phyloP scores from a whole-genome alignment of 2,329 filamentous ascomycete species.

The Sporothrix globosa region DNA sequence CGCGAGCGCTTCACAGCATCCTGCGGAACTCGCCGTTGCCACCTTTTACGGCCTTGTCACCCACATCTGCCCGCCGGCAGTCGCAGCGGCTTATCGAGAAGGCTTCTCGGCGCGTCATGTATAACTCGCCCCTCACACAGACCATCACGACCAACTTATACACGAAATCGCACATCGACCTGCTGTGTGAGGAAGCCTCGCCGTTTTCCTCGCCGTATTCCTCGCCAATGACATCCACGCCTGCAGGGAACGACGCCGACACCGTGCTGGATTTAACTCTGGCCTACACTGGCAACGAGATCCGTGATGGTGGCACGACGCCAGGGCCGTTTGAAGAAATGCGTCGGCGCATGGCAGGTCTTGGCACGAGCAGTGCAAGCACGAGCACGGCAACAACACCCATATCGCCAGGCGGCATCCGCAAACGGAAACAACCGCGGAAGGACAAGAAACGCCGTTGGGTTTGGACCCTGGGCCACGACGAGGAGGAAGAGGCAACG shows the following conservation, averaged over 20 bases:
- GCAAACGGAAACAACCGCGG: slow-evolving; percentile 59
- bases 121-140: slow-evolving; percentile 64
- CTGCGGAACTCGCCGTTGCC: slow-evolving; percentile 68
- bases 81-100: slow-evolving; percentile 60
- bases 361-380: slow-evolving; percentile 49
- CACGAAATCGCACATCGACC: slow-evolving; percentile 64
- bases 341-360: slow-evolving; percentile 58
- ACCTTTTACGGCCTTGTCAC: slow-evolving; percentile 54
- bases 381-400: slow-evolving; percentile 38
- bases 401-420: slow-evolving; percentile 46
- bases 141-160: slow-evolving; percentile 67
- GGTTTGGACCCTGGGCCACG: slow-evolving; percentile 67
- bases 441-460: slow-evolving; percentile 66
- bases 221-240: slow-evolving; percentile 42
- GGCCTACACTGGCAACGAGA: slow-evolving; percentile 58
- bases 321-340: slow-evolving; percentile 67
- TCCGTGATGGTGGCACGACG: slow-evolving; percentile 63
- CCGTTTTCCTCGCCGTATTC: slow-evolving; percentile 55
- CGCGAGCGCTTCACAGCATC: slow-evolving; percentile 64
- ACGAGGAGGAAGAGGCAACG: slow-evolving; percentile 51
- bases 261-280: slow-evolving; percentile 54
- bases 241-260: slow-evolving; percentile 44
- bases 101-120: slow-evolving; percentile 60
- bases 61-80: slow-evolving; percentile 57
- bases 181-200: slow-evolving; percentile 61